A percentile compares a stretch with the other conserved stretches of the same genome.
Evolutionary conservation across 2,329 filamentous ascomycete species (phyloP).

Genomic region (Macrophomina pseudophaseolina): DNA sequence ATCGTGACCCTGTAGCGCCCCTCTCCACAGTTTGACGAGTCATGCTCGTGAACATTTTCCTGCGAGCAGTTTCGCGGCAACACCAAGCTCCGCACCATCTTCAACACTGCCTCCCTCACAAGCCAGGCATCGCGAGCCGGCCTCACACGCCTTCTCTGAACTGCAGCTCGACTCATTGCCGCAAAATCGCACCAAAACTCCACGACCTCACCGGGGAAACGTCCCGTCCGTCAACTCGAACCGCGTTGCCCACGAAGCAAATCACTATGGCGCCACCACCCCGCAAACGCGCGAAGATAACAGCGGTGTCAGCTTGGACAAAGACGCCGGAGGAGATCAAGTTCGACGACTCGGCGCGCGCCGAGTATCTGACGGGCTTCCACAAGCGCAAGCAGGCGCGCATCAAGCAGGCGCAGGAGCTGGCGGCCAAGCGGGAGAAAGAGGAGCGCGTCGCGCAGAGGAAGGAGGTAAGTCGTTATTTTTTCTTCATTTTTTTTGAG

Average conservation of each 20-base stretch:
- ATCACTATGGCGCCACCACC: constrained; percentile 30
- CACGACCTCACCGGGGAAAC: too few species aligned
- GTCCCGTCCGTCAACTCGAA: too few species aligned
- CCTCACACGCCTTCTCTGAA: neutral
- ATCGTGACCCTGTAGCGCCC: neutral
- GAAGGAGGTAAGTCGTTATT: constrained; percentile 68
- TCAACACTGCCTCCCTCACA: neutral
- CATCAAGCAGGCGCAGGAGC: constrained; percentile 82
- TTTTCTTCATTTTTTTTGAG: too few species aligned
- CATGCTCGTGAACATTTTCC: constrained; percentile 20
- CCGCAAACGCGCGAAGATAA: constrained; percentile 38
- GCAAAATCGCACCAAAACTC: too few species aligned
- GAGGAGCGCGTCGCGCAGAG: constrained; percentile 76
- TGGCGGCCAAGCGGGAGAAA: constrained; percentile 75
- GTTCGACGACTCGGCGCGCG: constrained; percentile 79
- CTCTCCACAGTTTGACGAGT: constrained; percentile 12
- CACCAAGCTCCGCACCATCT: neutral
- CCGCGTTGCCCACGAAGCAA: neutral
- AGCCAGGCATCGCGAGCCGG: too few species aligned
- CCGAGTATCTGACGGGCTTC: constrained; percentile 93
- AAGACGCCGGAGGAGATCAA: constrained; percentile 76
- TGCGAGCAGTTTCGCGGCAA: neutral
- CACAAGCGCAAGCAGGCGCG: constrained; percentile 92
- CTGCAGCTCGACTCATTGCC: neutral
- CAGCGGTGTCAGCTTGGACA: neutral